Evolutionary conservation across 371 early-diverging fungal genomes (phyloP).

Genomic region (Rhizopus sp.): DNA sequence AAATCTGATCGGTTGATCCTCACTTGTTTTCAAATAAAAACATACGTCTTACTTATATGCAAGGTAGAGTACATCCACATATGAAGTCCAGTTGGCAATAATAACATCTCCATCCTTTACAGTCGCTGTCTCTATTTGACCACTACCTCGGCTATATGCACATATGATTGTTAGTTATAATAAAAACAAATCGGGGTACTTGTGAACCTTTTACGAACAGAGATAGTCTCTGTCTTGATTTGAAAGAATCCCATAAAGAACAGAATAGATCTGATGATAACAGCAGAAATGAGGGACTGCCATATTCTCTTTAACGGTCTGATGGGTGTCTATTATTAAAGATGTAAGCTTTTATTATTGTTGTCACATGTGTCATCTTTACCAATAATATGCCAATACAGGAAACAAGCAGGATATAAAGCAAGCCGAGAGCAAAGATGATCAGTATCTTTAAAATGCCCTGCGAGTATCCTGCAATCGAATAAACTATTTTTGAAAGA

Average conservation of each 20-base stretch:
- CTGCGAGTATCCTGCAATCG: slow-evolving; percentile 50
- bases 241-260: slow-evolving; percentile 68
- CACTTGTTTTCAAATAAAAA: not conserved
- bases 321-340: slow-evolving; percentile 36
- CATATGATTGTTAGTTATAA: too few species aligned
- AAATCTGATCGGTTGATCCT: not conserved
- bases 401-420: slow-evolving; percentile 41
- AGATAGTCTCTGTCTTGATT: slow-evolving; percentile 56
- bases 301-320: slow-evolving; percentile 44
- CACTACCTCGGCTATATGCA: too few species aligned
- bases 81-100: slow-evolving; percentile 83
- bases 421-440: slow-evolving; percentile 27
- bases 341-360: not conserved
- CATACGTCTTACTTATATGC: slow-evolving; percentile 52
- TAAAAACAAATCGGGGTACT: too few species aligned
- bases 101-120: slow-evolving; percentile 69
- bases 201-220: slow-evolving; percentile 53
- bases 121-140: not conserved
- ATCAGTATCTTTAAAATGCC: slow-evolving; percentile 47
- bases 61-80: slow-evolving; percentile 82
- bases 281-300: slow-evolving; percentile 32
- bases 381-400: slow-evolving; percentile 37
- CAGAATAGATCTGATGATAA: slow-evolving; percentile 55
- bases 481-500: slow-evolving; percentile 36
- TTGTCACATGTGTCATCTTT: slow-evolving; percentile 7